These are phyloP conservation scores for Candida boleticola DNA, from an alignment of 805 yeast species.

Conservation along the genomic window DNA sequence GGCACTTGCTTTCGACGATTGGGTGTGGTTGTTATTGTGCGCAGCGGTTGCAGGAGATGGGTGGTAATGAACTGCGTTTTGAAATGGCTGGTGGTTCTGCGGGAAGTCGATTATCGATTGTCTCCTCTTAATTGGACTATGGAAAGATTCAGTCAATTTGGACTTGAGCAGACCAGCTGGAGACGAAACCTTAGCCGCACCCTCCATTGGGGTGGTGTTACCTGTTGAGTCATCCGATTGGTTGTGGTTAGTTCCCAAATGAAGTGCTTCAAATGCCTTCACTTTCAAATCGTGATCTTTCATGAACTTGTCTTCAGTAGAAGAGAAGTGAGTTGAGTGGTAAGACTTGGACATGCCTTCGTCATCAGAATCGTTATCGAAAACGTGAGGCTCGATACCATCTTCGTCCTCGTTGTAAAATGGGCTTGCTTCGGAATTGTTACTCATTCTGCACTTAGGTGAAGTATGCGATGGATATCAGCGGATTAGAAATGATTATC, in stretches of 20 bases:
- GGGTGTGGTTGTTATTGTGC: slow-evolving; percentile 8
- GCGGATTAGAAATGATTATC: too few relatives aligned
- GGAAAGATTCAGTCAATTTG: background rate
- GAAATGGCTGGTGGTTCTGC: slow-evolving; percentile 1
- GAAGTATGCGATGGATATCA: too few relatives aligned
- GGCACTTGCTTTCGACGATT: slow-evolving; percentile 7
- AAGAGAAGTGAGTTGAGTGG: slow-evolving; percentile 56
- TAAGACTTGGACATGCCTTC: slow-evolving; percentile 32
- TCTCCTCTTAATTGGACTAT: slow-evolving; percentile 23
- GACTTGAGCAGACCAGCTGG: background rate
- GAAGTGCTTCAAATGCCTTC: slow-evolving; percentile 53
- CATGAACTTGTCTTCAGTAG: slow-evolving; percentile 61
- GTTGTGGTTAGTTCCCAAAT: slow-evolving; percentile 6
- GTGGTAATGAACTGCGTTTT: slow-evolving; percentile 12
- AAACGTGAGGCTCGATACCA: background rate
- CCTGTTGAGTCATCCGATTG: slow-evolving; percentile 17
- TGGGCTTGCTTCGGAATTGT: too few relatives aligned
- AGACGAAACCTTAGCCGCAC: slow-evolving; percentile 3
- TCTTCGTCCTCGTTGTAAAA: slow-evolving; percentile 1
- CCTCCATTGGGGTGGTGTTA: slow-evolving; percentile 20
- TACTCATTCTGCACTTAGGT: too few relatives aligned
- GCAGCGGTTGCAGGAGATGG: slow-evolving; percentile 17
- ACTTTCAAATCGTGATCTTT: slow-evolving; percentile 68
- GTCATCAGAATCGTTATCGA: slow-evolving; percentile 12
- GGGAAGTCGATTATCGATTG: slow-evolving; percentile 42